A percentile compares a stretch with the other conserved stretches of the same genome.
These are phyloP conservation scores for Ogataea saltuana DNA, from an alignment of 805 yeast species.

Conservation along the genomic window DNA sequence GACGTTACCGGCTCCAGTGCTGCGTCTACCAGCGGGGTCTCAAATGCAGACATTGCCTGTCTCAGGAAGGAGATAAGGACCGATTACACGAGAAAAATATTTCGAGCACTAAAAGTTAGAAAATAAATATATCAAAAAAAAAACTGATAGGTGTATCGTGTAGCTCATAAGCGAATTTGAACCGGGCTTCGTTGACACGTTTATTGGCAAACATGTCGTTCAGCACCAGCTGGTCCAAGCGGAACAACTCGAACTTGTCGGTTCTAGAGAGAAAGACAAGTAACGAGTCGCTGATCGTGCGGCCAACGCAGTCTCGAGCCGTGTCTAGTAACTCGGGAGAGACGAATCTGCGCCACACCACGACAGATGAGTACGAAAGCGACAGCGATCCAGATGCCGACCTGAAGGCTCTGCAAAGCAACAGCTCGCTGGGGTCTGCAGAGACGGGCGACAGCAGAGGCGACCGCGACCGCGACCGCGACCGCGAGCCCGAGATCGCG, in stretches of 20 bases:
- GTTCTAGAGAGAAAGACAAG: constrained; percentile 15
- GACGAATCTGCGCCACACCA: neutral
- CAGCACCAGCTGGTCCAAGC: constrained; percentile 1
- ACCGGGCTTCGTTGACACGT: neutral
- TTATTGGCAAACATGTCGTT: neutral
- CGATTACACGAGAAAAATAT: neutral
- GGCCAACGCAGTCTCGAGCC: constrained; percentile 2
- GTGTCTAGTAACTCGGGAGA: neutral
- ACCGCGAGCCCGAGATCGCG: constrained; percentile 2
- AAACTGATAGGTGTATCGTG: neutral
- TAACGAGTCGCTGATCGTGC: constrained; percentile 13
- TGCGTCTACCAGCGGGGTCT: neutral
- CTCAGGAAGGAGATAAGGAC: neutral
- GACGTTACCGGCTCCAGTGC: constrained; percentile 3
- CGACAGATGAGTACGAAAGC: constrained; percentile 13
- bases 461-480: neutral
- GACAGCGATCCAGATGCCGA: constrained; percentile 26
- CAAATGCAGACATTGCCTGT: neutral
- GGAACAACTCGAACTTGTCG: constrained; percentile 11
- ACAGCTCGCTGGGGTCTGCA: constrained; percentile 7
- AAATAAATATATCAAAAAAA: neutral
- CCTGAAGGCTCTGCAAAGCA: constrained; percentile 20
- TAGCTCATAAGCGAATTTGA: neutral
- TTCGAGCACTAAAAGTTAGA: constrained; percentile 4
- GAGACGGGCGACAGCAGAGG: constrained; percentile 6